phyloP scores from a whole-genome alignment of 768 basidiomycete species.

The Cystofilobasidium ferigula region DNA sequence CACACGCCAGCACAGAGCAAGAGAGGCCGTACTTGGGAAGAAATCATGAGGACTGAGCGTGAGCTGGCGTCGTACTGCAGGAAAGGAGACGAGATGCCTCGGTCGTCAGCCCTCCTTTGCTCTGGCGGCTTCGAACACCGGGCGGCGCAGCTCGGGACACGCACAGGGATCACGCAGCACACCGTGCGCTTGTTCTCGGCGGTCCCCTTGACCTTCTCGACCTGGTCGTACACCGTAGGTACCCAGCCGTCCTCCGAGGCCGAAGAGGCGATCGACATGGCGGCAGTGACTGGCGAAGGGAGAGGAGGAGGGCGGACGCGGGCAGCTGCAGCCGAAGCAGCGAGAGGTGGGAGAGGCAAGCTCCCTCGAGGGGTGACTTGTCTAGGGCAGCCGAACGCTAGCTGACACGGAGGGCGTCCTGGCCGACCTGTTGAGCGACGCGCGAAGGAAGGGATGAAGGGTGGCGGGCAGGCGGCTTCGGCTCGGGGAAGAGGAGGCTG shows the following conservation, averaged over 20 bases:
- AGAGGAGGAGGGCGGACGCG: not conserved
- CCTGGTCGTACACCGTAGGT: not conserved
- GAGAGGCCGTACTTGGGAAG: not conserved
- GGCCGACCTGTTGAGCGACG: no score
- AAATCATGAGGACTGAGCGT: conserved; percentile 8
- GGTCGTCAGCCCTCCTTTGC: not conserved
- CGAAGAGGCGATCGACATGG: conserved; percentile 8
- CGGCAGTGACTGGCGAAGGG: not conserved
- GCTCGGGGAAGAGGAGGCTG: no score
- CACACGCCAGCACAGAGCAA: not conserved
- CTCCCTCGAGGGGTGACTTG: conserved; percentile 4
- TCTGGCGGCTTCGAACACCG: not conserved
- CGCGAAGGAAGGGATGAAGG: no score
- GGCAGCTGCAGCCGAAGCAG: not conserved
- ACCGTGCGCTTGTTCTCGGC: conserved; percentile 11
- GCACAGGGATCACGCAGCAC: conserved; percentile 9
- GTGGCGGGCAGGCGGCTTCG: no score
- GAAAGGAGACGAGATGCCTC: not conserved
- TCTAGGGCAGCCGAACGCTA: not conserved
- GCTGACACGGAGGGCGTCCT: no score
- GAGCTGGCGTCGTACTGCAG: not conserved
- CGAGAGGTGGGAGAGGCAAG: not conserved
- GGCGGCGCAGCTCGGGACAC: not conserved
- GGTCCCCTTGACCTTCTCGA: conserved; percentile 11
- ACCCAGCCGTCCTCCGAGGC: conserved; percentile 14